Evolutionary conservation across 345 rosid genomes (phyloP).

Genomic region (Noccaea bulbosa): DNA sequence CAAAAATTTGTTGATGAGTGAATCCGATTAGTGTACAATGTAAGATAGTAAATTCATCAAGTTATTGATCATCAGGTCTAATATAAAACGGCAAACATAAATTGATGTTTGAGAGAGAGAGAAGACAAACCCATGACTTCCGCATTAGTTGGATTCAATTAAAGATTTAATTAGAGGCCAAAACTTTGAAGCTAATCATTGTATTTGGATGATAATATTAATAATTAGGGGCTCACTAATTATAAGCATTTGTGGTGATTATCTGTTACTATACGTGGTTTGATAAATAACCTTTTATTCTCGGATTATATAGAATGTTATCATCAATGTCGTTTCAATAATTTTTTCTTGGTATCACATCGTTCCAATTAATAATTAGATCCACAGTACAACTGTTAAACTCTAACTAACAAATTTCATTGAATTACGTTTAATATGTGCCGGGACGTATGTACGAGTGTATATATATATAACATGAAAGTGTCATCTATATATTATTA

Average conservation of each 20-base stretch:
- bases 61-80: neutral
- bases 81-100: slow-evolving; percentile 15
- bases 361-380: slow-evolving; percentile 38
- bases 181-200: slow-evolving; percentile 42
- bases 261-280: slow-evolving; percentile 26
- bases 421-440: neutral
- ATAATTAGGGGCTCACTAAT: slow-evolving; percentile 38
- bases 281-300: slow-evolving; percentile 19
- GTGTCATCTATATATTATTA: neutral
- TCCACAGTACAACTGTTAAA: slow-evolving; percentile 39
- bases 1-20: neutral
- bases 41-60: neutral
- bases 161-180: slow-evolving; percentile 41
- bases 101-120: slow-evolving; percentile 21
- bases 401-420: slow-evolving; percentile 14
- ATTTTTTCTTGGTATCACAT: slow-evolving; percentile 38
- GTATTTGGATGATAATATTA: slow-evolving; percentile 44
- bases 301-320: slow-evolving; percentile 38
- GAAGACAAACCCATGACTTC: slow-evolving; percentile 45
- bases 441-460: neutral
- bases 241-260: slow-evolving; percentile 40
- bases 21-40: neutral
- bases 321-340: slow-evolving; percentile 35
- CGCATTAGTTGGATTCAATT: slow-evolving; percentile 44
- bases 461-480: slow-evolving; percentile 1